Evolutionary conservation across 441 rosid species (phyloP).

Genomic region (Macaranga tanarius): DNA sequence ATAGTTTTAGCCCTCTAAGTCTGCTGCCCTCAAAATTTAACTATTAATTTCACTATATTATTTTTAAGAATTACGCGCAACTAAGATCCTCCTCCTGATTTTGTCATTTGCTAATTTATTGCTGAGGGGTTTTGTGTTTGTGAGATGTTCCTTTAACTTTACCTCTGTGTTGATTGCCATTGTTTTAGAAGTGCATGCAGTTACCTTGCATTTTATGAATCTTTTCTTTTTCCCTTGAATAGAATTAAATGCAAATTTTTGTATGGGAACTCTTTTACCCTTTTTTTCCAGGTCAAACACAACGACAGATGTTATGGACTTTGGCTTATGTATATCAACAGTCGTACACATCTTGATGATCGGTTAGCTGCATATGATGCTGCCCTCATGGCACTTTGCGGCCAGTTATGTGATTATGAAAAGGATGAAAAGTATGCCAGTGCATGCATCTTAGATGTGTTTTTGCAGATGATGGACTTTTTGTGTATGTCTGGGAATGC

Average conservation of each 20-base stretch:
- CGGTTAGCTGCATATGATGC: constrained; percentile 68
- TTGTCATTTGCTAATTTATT: not conserved
- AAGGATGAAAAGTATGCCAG: constrained; percentile 51
- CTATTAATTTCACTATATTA: not conserved
- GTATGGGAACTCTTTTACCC: constrained; percentile 38
- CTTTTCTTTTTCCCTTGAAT: constrained; percentile 16
- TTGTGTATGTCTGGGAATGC: constrained; percentile 74
- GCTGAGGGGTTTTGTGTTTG: not conserved
- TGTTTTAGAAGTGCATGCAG: not conserved
- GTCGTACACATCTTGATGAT: constrained; percentile 63
- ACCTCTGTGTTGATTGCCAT: not conserved
- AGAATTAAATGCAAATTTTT: constrained; percentile 31
- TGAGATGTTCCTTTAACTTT: not conserved
- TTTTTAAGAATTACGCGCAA: not conserved
- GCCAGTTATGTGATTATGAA: constrained; percentile 40
- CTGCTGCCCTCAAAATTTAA: no score
- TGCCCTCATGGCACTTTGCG: constrained; percentile 72
- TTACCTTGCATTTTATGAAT: constrained; percentile 14
- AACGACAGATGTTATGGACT: constrained; percentile 71
- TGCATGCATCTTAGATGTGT: constrained; percentile 81
- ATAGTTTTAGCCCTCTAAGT: not conserved
- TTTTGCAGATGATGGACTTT: constrained; percentile 85
- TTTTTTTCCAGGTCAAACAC: constrained; percentile 69
- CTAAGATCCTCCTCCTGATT: not conserved
- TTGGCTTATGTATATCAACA: constrained; percentile 92